Base-by-base conservation (phyloP, 1,284 basidiomycete species). In the Cyathus pygmaeus region DNA sequence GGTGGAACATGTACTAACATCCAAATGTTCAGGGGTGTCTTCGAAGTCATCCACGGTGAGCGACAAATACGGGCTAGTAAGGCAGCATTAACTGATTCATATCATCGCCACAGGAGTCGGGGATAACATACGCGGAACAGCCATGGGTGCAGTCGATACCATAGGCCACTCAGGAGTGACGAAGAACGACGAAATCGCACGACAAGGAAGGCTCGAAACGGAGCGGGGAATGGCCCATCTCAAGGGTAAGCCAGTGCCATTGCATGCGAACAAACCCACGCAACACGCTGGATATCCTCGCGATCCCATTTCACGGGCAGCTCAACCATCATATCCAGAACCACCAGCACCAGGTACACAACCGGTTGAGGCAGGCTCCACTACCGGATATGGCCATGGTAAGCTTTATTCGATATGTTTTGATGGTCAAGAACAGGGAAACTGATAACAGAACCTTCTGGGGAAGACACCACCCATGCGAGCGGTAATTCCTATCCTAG, bases 121-220 rank as follows among this genome's bases (percentile, higher is more conserved):
- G 4, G 78, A 80, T 30, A 75, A 65, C 55, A 59, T 79, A 15
- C 72, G 77, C 46, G 78, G 78, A 24, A 74, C 75, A 1, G 55
- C 71, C 3, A 59, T 79, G n/a, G 73, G 71, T 26, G 73, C 72
- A 15, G 56, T 79, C 23, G 77, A 79, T 51, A 68, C 65, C 9
- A 51, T 76, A 19, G 63, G 65, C 10, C 60, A 70, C 30, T 55
- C 66, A 6, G 64, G 69, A 13, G 61, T 60, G 4, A 59, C 65
- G 9, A 61, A 62, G 23, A 67, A 78, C 56, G 77, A 79, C 41
- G 73, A 76, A 26, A 72, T 78, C 13, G 72, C 71, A 2, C 62
- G 62, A 3, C 59, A 71, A 36, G 77, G 78, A 4, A 68, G 75
- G 23, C 44, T 67, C 49, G 76, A 81, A 57, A 69, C 69, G 47